These are phyloP conservation scores for Pseudopyricularia cyperi DNA, from an alignment of 2,329 filamentous ascomycete species.

Conservation along the genomic window DNA sequence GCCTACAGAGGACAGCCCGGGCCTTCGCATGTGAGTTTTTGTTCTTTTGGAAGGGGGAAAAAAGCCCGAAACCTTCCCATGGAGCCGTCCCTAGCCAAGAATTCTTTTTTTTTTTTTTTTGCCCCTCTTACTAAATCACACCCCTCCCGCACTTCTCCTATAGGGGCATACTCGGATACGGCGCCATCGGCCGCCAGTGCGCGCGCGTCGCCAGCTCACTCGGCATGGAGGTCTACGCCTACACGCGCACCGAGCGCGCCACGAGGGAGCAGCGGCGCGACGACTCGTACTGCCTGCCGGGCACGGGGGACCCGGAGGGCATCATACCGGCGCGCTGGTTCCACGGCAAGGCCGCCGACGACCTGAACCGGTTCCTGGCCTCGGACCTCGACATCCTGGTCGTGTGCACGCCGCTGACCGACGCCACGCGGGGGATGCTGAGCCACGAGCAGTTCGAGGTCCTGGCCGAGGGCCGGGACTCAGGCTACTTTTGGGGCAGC, in stretches of 20 bases:
- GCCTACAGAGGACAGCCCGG: conserved; percentile 27
- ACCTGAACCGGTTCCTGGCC: conserved; percentile 35
- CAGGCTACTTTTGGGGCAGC: not conserved
- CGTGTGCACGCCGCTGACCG: conserved; percentile 36
- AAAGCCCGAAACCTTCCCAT: too few relatives aligned
- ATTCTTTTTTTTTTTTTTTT: too few relatives aligned
- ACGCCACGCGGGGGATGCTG: conserved; percentile 35
- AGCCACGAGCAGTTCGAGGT: conserved; percentile 33
- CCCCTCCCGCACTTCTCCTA: too few relatives aligned
- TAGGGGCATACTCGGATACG: conserved; percentile 42
- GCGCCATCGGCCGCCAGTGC: conserved; percentile 38
- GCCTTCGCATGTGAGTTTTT: conserved; percentile 32
- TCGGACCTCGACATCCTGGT: conserved; percentile 39
- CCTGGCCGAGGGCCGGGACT: conserved; percentile 18
- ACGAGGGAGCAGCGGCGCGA: conserved; percentile 54
- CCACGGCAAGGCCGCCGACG: conserved; percentile 25
- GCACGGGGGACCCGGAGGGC: conserved; percentile 44
- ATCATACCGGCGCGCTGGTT: conserved; percentile 37
- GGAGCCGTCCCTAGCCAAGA: too few relatives aligned
- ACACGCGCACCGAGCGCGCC: conserved; percentile 55
- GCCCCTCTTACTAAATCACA: too few relatives aligned
- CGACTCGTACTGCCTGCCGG: conserved; percentile 51
- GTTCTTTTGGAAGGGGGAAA: too few relatives aligned
- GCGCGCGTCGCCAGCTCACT: conserved; percentile 47
- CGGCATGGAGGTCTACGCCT: conserved; percentile 62